Conservation (phyloP, 2,329 filamentous ascomycete genomes). For the Chalaropsis thielavioides region DNA sequence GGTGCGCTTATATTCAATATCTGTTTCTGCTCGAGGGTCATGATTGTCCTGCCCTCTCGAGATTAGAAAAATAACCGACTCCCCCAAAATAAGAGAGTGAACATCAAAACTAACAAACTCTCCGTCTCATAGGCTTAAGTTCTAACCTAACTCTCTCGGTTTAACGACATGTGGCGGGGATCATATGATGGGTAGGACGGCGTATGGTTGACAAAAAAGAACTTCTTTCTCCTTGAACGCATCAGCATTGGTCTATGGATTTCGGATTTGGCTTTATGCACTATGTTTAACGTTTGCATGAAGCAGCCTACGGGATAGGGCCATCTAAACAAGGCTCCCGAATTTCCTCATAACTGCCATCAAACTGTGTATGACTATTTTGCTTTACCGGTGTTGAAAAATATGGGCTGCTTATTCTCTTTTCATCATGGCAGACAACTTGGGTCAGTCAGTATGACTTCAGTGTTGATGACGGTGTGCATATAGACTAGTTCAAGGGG, state of each 20-base stretch:
- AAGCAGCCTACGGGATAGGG: slow-evolving; percentile 17
- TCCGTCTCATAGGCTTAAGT: slow-evolving; percentile 14
- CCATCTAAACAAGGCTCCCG: slow-evolving; percentile 17
- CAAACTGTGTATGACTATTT: slow-evolving; percentile 9
- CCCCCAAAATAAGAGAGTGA: no score
- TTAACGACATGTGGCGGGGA: slow-evolving; percentile 16
- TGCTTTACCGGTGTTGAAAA: slow-evolving; percentile 15
- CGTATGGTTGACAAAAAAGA: slow-evolving; percentile 19
- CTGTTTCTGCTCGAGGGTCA: not conserved
- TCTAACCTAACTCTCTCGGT: slow-evolving; percentile 14
- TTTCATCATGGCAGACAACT: not conserved
- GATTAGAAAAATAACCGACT: not conserved
- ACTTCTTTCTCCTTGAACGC: slow-evolving; percentile 17
- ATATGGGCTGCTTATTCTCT: slow-evolving; percentile 7
- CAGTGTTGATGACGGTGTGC: slow-evolving; percentile 6
- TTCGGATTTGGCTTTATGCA: slow-evolving; percentile 18
- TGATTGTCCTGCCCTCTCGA: not conserved
- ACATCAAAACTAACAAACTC: not conserved
- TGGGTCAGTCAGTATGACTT: not conserved
- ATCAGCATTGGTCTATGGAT: slow-evolving; percentile 18
- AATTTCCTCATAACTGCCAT: slow-evolving; percentile 13
- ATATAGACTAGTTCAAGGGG: not conserved
- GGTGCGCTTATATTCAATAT: slow-evolving; percentile 36
- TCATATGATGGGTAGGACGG: slow-evolving; percentile 18
- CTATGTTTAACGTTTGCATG: slow-evolving; percentile 17